Base-by-base conservation (phyloP, 1,139 yeast genomes). In the Saccharomycopsis hybrid region DNA sequence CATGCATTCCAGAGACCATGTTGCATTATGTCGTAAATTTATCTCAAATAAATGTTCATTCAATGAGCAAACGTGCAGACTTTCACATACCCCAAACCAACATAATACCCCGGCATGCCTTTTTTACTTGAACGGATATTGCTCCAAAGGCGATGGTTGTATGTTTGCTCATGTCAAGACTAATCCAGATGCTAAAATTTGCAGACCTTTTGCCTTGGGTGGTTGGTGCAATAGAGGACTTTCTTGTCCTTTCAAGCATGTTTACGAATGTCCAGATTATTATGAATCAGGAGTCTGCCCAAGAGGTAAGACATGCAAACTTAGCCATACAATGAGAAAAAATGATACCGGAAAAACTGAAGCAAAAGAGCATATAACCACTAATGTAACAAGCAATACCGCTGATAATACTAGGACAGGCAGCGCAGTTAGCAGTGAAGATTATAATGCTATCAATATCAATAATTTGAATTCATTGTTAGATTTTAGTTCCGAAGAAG, bases 181-280 rank as follows among this genome's bases (percentile, higher is more conserved):
- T 1, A 65, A 66, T 28, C 63, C 68, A 8, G 72, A 70, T 35
- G 69, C 78, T 4, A 67, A 72, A 62, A 68, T 78, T 0, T 85
- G 95, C 59, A 70, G 86, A 32, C 80, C 77, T 33, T 86, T 86
- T 68, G 74, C 90, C 1, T 60, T 80, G 36, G 76, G 77, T 7
- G 90, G 92, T 1, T 83, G 77, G 66, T 85, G 95, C 63, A 75
- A 69, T 31, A 62, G 77, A 38, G 95, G 95, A 0, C 61, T 65
- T 27, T 58, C 62, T 38, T 85, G 95, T 62, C 71, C 74, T 4
- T 72, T 76, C 51, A 64, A 75, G 41, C 95, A 85, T 62, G 66
- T 69, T 8, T 74, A 70, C 57, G 78, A 77, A 52, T 85, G 95
- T 63, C 94, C 95, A 0, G 92, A 85, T 60, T 78, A 41, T 46